Evolutionary conservation across 192 early-diverging fungal genomes (phyloP).

Genomic region (Coemansia brasiliensis): DNA sequence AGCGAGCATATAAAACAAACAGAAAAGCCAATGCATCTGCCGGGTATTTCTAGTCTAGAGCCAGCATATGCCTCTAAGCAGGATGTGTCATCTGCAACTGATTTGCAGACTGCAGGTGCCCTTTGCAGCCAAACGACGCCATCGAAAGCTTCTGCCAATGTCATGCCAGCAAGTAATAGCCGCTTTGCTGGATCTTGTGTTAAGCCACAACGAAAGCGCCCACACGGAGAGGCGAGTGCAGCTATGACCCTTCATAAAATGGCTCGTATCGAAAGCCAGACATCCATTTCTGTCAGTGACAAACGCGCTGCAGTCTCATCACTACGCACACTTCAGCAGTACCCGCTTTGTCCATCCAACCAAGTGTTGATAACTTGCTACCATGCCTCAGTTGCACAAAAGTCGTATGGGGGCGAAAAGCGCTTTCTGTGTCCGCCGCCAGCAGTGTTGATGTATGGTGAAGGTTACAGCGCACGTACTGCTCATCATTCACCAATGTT

Average conservation of each 20-base stretch:
- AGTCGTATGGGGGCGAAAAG: slow-evolving; percentile 93
- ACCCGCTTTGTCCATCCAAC: slow-evolving; percentile 28
- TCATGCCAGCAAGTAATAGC: no score
- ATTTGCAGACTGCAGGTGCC: slow-evolving; percentile 1
- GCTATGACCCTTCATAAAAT: slow-evolving; percentile 28
- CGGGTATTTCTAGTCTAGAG: slow-evolving; percentile 12
- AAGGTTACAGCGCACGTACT: slow-evolving; percentile 36
- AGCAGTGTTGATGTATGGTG: slow-evolving; percentile 62
- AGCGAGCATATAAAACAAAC: neutral
- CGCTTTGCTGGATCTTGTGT: neutral
- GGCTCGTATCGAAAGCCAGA: slow-evolving; percentile 19
- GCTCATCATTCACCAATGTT: slow-evolving; percentile 60
- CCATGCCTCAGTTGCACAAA: slow-evolving; percentile 85
- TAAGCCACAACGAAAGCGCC: slow-evolving; percentile 11
- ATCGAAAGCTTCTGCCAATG: no score
- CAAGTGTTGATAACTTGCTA: slow-evolving; percentile 78
- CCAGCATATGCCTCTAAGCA: slow-evolving; percentile 1
- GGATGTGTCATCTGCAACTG: neutral
- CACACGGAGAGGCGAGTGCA: slow-evolving; percentile 9
- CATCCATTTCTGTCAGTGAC: neutral
- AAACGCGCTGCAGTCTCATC: slow-evolving; percentile 9
- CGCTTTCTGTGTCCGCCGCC: slow-evolving; percentile 80
- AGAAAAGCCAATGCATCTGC: slow-evolving; percentile 4
- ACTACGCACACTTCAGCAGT: slow-evolving; percentile 11
- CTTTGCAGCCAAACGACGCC: neutral